phyloP scores from a whole-genome alignment of 345 rosid genomes.

The Syzygium jambos region DNA sequence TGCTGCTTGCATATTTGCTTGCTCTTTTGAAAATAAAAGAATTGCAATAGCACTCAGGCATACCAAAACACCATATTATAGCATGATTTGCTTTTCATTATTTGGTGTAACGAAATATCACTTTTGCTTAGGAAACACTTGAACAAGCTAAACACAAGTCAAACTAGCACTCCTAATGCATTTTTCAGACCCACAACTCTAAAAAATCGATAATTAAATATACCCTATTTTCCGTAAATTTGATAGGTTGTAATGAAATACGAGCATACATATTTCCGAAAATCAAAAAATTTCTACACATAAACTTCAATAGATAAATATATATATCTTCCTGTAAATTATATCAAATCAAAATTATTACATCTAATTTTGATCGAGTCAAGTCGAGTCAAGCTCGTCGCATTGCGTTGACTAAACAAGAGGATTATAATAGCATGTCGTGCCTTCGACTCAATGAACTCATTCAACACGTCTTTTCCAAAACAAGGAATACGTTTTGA shows the following conservation, averaged over 20 bases:
- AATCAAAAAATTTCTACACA: not conserved
- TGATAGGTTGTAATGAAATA: not conserved
- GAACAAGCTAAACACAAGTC: not conserved
- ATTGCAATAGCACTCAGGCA: not conserved
- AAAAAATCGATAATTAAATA: not conserved
- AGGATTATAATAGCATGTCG: fast-evolving
- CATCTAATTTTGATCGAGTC: not conserved
- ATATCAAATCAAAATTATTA: fast-evolving
- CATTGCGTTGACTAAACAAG: not conserved
- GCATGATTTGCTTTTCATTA: not conserved
- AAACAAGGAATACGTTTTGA: not conserved
- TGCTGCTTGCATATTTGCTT: not conserved
- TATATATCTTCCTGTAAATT: not conserved
- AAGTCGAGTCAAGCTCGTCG: fast-evolving
- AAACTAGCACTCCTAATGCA: not conserved
- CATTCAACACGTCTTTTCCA: not conserved
- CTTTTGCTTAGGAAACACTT: not conserved
- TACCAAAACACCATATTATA: not conserved
- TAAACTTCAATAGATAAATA: not conserved
- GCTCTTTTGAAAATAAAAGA: not conserved
- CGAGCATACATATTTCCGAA: fast-evolving
- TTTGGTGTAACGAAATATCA: not conserved
- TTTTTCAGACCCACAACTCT: not conserved
- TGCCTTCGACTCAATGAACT: not conserved
- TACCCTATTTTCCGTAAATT: not conserved